Evolutionary conservation across 1,284 basidiomycete species (phyloP).

Genomic region (Puccinia polysora): DNA sequence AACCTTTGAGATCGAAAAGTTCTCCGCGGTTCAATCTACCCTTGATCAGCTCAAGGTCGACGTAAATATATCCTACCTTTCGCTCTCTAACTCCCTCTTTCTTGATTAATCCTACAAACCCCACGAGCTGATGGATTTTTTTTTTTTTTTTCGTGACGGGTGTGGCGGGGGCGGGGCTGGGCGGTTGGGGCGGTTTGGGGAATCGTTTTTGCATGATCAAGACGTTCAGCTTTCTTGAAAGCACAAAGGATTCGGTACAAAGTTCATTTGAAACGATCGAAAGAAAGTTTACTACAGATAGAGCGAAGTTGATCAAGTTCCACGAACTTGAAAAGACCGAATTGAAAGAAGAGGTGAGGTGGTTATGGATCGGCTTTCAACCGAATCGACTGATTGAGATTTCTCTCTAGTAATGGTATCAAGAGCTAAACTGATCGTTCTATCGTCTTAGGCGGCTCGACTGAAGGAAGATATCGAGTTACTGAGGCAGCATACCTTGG

Average conservation of each 20-base stretch:
- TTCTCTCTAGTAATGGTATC: not conserved
- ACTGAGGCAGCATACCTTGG: conserved; percentile 14
- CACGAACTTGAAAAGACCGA: conserved; percentile 40
- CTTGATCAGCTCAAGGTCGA: conserved; percentile 22
- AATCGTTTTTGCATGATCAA: not conserved
- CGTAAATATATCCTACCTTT: not conserved
- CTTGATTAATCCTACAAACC: too few species aligned
- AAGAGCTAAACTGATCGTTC: not conserved
- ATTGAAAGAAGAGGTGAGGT: conserved; percentile 40
- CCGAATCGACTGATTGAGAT: too few species aligned
- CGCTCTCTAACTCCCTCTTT: not conserved
- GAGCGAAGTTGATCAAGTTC: conserved; percentile 28
- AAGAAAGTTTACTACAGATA: conserved; percentile 16
- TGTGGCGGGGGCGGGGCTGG: too few species aligned
- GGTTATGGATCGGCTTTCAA: too few species aligned
- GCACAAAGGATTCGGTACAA: conserved; percentile 22
- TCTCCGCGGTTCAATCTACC: conserved; percentile 4
- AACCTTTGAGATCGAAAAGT: conserved; percentile 12
- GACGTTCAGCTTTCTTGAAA: conserved; percentile 26
- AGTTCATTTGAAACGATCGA: conserved; percentile 30
- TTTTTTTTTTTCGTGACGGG: not conserved
- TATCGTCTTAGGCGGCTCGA: conserved; percentile 12
- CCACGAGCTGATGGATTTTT: conserved; percentile 14
- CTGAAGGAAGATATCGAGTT: conserved; percentile 37
- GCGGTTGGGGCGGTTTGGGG: not conserved